Percentiles rank a stretch among this genome's conserved stretches.
Conservation (phyloP, 768 basidiomycete genomes). For the Lentinus brumalis region DNA sequence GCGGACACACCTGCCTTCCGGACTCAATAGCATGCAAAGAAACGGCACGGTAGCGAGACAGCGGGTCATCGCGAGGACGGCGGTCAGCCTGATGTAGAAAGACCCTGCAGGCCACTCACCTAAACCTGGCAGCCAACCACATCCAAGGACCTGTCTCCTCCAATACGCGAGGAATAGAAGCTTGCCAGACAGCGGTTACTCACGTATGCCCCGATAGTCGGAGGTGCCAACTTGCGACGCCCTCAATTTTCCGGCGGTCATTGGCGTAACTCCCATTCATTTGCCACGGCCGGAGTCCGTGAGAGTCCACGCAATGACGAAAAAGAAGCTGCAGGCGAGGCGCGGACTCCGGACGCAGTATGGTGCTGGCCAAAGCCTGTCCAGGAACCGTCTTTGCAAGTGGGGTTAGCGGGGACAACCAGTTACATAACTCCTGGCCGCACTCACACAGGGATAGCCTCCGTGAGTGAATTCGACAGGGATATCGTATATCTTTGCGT, state of each 20-base stretch:
- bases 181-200: background rate
- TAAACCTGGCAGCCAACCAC: background rate
- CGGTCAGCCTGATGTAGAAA: too few relatives aligned
- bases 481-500: background rate
- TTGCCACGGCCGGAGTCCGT: background rate
- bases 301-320: background rate
- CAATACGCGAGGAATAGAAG: background rate
- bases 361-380: background rate
- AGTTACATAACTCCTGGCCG: background rate
- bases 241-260: background rate
- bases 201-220: background rate
- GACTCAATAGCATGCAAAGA: too few relatives aligned
- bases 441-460: background rate
- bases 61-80: too few relatives aligned
- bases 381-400: background rate
- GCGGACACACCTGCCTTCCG: too few relatives aligned
- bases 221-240: background rate
- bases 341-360: background rate
- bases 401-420: background rate
- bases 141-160: background rate
- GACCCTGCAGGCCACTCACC: background rate
- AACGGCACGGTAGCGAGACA: too few relatives aligned
- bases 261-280: background rate
- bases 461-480: background rate
- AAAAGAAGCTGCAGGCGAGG: background rate